A percentile compares a stretch with the other conserved stretches of the same genome.
Evolutionary conservation across 1,139 yeast species (phyloP).

Genomic region (Saccharomyces hybrid): DNA sequence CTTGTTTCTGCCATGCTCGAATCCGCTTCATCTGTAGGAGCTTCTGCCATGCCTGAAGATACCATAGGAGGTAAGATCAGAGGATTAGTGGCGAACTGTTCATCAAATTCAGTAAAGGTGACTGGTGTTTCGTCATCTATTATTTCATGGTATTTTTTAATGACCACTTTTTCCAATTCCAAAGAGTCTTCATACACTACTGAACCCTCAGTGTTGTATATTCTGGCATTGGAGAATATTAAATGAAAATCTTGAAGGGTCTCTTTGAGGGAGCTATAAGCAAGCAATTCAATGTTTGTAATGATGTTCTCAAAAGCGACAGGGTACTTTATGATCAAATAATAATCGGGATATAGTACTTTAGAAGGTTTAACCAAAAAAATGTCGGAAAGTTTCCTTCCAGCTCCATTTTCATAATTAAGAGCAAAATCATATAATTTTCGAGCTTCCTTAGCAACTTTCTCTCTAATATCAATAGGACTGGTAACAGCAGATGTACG

Average conservation of each 20-base stretch:
- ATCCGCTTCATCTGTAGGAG: not conserved
- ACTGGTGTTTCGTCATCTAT: conserved; percentile 33
- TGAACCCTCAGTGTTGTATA: conserved; percentile 88
- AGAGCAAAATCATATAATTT: conserved; percentile 36
- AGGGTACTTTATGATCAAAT: conserved; percentile 70
- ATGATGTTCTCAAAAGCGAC: conserved; percentile 65
- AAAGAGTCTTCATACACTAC: conserved; percentile 73
- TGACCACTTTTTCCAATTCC: conserved; percentile 47
- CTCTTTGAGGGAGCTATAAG: conserved; percentile 51
- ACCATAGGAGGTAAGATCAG: conserved; percentile 4
- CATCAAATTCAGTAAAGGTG: conserved; percentile 47
- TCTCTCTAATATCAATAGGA: conserved; percentile 39
- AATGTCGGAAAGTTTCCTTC: conserved; percentile 46
- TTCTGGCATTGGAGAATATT: conserved; percentile 76
- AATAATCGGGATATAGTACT: conserved; percentile 79
- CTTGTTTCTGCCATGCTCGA: not conserved
- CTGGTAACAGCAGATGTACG: conserved; percentile 38
- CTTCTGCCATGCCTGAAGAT: not conserved
- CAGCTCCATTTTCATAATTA: conserved; percentile 40
- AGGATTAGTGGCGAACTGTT: conserved; percentile 37
- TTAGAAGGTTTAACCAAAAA: conserved; percentile 65
- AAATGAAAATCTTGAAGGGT: conserved; percentile 64
- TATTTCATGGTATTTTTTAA: conserved; percentile 30
- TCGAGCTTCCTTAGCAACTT: conserved; percentile 30
- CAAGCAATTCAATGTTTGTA: conserved; percentile 47